Evolutionary conservation across 2,329 filamentous ascomycete genomes (phyloP), one percentile per base, ranked within the genome.

Genomic region (Diaporthe helianthi): DNA sequence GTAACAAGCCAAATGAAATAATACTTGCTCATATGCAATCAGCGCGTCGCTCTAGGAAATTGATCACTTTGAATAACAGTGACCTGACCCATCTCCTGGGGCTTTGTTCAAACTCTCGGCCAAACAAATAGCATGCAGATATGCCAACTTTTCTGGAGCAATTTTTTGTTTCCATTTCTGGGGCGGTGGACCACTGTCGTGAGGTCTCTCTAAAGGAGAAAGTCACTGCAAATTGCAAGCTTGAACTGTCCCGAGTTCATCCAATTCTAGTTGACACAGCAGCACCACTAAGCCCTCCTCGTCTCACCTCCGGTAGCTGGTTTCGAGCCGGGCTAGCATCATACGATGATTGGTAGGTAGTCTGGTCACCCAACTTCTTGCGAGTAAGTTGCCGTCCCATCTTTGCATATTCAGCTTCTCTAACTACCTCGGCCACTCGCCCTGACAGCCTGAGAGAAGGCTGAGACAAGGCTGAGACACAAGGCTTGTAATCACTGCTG

Each of bases 271-370:
- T 33, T 47, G 58, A 61, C 58, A 36, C 41, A 22, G 41, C 41
- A 41, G 55, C 41, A 61, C 58, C 26, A 61, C 26, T 47, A 26
- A 24, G n/a, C 58, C 44, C n/a, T 49, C 29, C 58, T 36, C 58
- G 58, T 63, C 58, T 63, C 58, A 63, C 58, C 29, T 63, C 58
- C 12, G 44, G 29, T 49, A 49, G 58, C 44, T 63, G 29, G 58
- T 63, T 63, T 63, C 58, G 58, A 63, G n/a, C 58, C 6, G 26
- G 29, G 15, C 44, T 49, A 36, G 58, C 44, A 49, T 63, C 58
- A 36, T 36, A 63, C 58, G 44, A 63, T 63, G 58, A 63, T 63
- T 63, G 44, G 58, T 49, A 19, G 44, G 58, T 49, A 19, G 19
- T 49, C 41, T 61, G 41, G 26, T 33, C 58, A 33, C 33, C 47